Base-by-base conservation (phyloP, 225 moss, liverwort and hornwort species). In the Straminergon stramineum region DNA sequence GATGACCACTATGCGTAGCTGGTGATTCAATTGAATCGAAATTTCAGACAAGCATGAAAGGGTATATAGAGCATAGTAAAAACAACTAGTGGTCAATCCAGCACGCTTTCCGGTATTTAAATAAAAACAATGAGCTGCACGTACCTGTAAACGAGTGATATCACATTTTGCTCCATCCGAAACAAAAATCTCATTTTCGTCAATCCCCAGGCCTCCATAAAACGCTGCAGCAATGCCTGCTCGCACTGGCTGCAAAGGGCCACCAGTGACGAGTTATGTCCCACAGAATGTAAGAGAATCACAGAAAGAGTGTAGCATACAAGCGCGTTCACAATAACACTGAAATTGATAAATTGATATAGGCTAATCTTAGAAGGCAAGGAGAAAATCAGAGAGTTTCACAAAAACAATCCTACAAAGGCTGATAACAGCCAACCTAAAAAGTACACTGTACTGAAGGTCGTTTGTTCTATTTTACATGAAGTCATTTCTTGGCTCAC, bases 141-240 rank as follows among this genome's bases (percentile, higher is more conserved):
- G 39, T 45, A 95, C 99, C 96, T 99, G 99, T 79, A 99, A 91
- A 85, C 99, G 95, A 82, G 97, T 88, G 84, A 99, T 97, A 87
- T 99, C 99, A 90, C 99, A 99, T 90, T 99, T 99, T 70, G 99
- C 99, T 87, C 99, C 97, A 91, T 99, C 99, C 58, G 99, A 99
- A 43, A 99, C 97, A 87, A 99, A 99, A 90, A 99, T 96, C 93
- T 99, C 97, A 70, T 82, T 93, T 61, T 94, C 95, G 63, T 97
- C 97, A 31, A 99, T 93, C 62, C 92, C 94, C 84, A 96, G 86
- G 82, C 89, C 90, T 79, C 88, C 91, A 90, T 99, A 99, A 74
- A 97, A 92, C 14, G 94, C 93, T 85, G 93, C 92, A 60, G 91
- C 94, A 73, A 99, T 91, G 77, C 94, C 99, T 84, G 97, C 92